Conservation (phyloP, 805 yeast species). For the Cephaloascus fragrans region DNA sequence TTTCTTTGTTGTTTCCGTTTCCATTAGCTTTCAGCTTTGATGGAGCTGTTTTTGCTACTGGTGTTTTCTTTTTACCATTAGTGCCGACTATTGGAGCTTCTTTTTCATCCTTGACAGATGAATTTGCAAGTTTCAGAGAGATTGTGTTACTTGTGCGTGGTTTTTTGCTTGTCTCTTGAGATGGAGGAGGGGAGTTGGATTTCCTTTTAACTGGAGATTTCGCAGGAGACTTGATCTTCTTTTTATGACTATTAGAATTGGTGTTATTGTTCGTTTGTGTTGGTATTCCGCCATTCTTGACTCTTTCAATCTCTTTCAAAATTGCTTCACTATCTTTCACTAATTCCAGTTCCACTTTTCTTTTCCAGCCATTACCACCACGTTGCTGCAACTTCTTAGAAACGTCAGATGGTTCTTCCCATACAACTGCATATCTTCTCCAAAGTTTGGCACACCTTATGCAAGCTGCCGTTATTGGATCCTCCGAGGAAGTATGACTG, state of each 20-base stretch:
- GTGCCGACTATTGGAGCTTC: not conserved
- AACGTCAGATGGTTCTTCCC: conserved; percentile 75
- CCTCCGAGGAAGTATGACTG: conserved; percentile 23
- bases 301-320: conserved; percentile 33
- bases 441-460: conserved; percentile 81
- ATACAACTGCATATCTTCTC: conserved; percentile 80
- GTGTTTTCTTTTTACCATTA: not conserved
- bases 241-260: conserved; percentile 3
- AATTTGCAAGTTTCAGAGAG: not conserved
- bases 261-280: conserved; percentile 7
- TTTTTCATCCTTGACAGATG: not conserved
- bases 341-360: conserved; percentile 57
- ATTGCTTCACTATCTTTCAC: conserved; percentile 52
- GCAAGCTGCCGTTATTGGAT: conserved; percentile 56
- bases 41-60: not conserved
- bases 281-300: conserved; percentile 2
- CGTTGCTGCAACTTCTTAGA: conserved; percentile 33
- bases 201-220: conserved; percentile 6
- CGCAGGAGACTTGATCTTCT: conserved; percentile 2
- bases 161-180: not conserved
- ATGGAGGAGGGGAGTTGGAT: conserved; percentile 7
- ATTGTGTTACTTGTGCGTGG: not conserved
- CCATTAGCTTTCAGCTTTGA: not conserved
- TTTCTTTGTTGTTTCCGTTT: not conserved
- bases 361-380: conserved; percentile 46